Evolutionary conservation across 176 grass and related monocot genomes (phyloP).

Genomic region (Avena insularis): DNA sequence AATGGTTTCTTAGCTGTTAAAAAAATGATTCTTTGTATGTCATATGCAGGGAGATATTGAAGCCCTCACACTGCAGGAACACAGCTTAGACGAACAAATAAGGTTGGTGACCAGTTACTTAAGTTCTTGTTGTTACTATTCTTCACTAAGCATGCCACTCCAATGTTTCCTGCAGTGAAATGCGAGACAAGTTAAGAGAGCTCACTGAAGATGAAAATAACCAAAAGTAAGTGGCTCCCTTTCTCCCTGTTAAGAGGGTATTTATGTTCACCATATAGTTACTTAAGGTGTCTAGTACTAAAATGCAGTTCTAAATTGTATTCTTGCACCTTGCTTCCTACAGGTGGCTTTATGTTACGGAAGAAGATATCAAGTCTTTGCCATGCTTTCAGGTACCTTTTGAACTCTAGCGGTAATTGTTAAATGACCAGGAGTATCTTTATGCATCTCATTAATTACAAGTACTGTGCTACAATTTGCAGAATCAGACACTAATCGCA

Average conservation of each 20-base stretch:
- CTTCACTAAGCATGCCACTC: slow-evolving; percentile 27
- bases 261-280: slow-evolving; percentile 11
- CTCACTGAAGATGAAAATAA: slow-evolving; percentile 88
- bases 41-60: slow-evolving; percentile 74
- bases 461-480: slow-evolving; percentile 22
- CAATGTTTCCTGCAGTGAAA: slow-evolving; percentile 60
- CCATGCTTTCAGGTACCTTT: slow-evolving; percentile 83
- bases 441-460: slow-evolving; percentile 20
- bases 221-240: slow-evolving; percentile 53
- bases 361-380: slow-evolving; percentile 88
- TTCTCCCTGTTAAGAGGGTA: slow-evolving; percentile 1
- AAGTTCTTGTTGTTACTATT: slow-evolving; percentile 7
- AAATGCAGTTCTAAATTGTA: slow-evolving; percentile 1
- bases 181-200: slow-evolving; percentile 65
- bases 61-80: slow-evolving; percentile 68
- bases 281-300: neutral
- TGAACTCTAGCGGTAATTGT: slow-evolving; percentile 22
- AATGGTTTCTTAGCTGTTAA: neutral
- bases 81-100: slow-evolving; percentile 70
- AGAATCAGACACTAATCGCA: slow-evolving; percentile 91
- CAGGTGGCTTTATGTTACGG: slow-evolving; percentile 87
- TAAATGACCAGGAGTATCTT: neutral
- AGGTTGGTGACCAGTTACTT: slow-evolving; percentile 58
- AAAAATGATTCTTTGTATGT: slow-evolving; percentile 1
- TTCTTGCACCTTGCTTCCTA: slow-evolving; percentile 23